Base-by-base conservation (phyloP, 2,329 filamentous ascomycete genomes). In the Fusarium acutatum region DNA sequence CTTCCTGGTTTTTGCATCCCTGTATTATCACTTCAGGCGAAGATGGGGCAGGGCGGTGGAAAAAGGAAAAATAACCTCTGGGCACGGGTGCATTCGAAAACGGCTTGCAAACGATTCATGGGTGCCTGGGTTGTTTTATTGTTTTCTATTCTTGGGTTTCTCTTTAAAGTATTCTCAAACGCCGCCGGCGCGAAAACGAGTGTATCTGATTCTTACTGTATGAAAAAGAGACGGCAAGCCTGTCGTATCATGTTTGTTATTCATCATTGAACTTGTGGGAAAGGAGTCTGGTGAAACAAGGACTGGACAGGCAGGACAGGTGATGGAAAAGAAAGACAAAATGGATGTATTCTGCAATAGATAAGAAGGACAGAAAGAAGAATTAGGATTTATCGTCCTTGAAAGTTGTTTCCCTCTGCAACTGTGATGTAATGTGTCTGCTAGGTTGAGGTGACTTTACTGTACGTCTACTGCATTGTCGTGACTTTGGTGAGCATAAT, bases 271-370 rank as follows among this genome's bases (percentile, higher is more conserved):
- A 68, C 73, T 64, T 59, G 58, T 72, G 58, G 67, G 53, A 67
- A 54, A 65, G 71, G 64, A 67, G 59, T 72, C 43, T 54, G 64
- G 56, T 67, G 64, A 59, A 52, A 22, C 52, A 35, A 53, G 34
- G 57, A 66, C 41, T 66, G 63, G 34, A 30, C 38, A 46, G 53
- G 63, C 38, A 46, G 63, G 63, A 66, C 49, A 40, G 24, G 41
- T 54, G 47, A 59, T 50, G 60, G 63, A 64, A 67, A 73, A 67
- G 69, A 72, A 69, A 74, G 69, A 68, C 58, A 69, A 70, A 72
- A 69, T 60, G 64, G 60, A 60, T 69, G 53, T 44, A 60, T 74
- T 74, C 60, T 60, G 64, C 56, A 74, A 61, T 35, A 73, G 72
- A 70, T 68, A 62, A 60, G 66, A 69, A 72, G 65, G 73, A 67